These are phyloP conservation scores for Gigaspora rosea DNA, from an alignment of 192 early-diverging fungal species.

Conservation along the genomic window DNA sequence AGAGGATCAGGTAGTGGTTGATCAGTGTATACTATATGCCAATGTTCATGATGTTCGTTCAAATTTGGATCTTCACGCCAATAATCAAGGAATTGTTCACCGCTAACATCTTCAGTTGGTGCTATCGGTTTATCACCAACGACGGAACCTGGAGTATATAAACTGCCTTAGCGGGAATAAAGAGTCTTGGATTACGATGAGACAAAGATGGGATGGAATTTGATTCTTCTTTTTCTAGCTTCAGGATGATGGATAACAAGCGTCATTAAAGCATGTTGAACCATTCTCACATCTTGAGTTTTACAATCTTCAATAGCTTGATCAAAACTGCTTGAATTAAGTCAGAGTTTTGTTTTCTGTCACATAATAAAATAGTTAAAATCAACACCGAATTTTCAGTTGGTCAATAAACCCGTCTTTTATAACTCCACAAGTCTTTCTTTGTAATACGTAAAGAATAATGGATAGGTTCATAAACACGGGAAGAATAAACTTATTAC, in stretches of 20 bases:
- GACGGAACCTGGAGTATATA: not conserved
- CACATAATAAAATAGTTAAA: too few species aligned
- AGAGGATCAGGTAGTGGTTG: not conserved
- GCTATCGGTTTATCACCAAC: not conserved
- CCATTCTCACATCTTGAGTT: not conserved
- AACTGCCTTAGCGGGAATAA: not conserved
- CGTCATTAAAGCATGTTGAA: not conserved
- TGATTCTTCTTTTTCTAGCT: not conserved
- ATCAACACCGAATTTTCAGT: too few species aligned
- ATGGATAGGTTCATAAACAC: too few species aligned
- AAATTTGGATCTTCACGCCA: constrained; percentile 8
- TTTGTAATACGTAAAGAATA: too few species aligned
- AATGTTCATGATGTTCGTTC: constrained; percentile 1
- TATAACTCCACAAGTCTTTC: too few species aligned
- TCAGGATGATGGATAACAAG: not conserved
- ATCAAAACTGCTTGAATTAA: not conserved
- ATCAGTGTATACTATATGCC: not conserved
- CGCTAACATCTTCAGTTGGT: not conserved
- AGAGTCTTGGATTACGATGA: not conserved
- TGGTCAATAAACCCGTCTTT: too few species aligned
- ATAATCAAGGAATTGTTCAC: not conserved
- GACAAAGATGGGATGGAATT: not conserved
- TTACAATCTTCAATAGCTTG: not conserved
- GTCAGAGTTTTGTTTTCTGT: too few species aligned
- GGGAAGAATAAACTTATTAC: too few species aligned